Base-by-base conservation (phyloP, 768 basidiomycete genomes). In the Russula sp. region DNA sequence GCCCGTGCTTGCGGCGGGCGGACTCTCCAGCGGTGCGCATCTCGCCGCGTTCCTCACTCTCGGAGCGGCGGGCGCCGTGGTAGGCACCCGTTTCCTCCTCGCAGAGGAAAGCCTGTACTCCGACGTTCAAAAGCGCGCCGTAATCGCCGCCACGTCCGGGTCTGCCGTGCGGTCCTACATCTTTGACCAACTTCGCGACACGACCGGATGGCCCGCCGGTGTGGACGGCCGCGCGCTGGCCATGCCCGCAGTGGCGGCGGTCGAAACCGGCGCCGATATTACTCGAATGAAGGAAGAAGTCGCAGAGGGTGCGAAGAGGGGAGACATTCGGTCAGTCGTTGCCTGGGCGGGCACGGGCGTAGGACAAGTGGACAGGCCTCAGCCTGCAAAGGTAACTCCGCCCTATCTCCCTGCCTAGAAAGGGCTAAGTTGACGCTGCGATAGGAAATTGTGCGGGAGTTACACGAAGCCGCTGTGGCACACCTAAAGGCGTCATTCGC, bases 11-110 rank as follows among this genome's bases (percentile, higher is more conserved):
- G 90, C 84, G 16, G 90, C 91, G 2, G 91, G 91, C 35, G 91
- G 91, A 0, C 67, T 94, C 58, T 77, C 79, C 3, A 82, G 77
- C 32, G 88, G 90, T 18, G 70, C 77, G 0, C 87, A 91, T 59
- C 70, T 90, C 52, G 86, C 88, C 39, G 77, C 85, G 4, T 71
- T 86, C 49, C 80, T 94, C 59, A 73, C 80, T 6, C 78, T 88
- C 39, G 90, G 90, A 14, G 87, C 84, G 2, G 76, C 84, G 27
- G 91, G 87, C 3, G 85, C 75, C 10, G 86, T 86, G 35, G 69
- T 86, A 22, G 91, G 91, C 57, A 93, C 91, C 0, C 86, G 89
- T 7, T 89, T 92, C 70, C 73, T 89, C 53, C 76, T 87, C 63
- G 82, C 88, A 1, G 78, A 80, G 4, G 89, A 91, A 74, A 80